A percentile compares a stretch with the other conserved stretches of the same genome.
phyloP scores from a whole-genome alignment of 2,329 filamentous ascomycete genomes.

The Stemphylium lycopersici region DNA sequence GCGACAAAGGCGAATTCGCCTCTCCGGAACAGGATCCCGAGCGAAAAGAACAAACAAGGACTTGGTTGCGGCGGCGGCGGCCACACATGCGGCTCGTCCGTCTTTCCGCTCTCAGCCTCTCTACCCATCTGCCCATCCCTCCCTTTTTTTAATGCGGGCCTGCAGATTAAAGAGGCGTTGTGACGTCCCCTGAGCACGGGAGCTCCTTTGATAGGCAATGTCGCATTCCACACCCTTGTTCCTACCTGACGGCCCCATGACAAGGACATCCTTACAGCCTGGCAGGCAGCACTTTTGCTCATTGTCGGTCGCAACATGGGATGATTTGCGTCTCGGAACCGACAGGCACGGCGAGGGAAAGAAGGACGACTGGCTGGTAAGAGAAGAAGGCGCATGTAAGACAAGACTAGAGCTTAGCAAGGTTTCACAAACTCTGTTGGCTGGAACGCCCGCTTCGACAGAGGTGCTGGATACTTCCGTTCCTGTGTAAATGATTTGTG shows the following conservation, averaged over 20 bases:
- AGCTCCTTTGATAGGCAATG: constrained; percentile 13
- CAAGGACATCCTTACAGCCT: constrained; percentile 17
- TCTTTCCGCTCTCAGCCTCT: constrained; percentile 27
- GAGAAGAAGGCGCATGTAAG: not conserved
- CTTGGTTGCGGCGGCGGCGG: constrained; percentile 12
- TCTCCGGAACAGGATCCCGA: too few species aligned
- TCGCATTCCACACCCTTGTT: not conserved
- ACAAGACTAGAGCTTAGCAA: not conserved
- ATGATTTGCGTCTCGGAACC: constrained; percentile 21
- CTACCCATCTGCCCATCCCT: constrained; percentile 12
- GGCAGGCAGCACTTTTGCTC: constrained; percentile 21
- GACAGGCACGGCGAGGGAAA: constrained; percentile 18
- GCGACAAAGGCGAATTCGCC: not conserved
- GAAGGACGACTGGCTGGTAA: constrained; percentile 3
- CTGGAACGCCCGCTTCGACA: constrained; percentile 4
- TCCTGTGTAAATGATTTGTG: not conserved
- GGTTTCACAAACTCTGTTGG: constrained; percentile 11
- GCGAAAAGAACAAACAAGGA: not conserved
- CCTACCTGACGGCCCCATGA: not conserved
- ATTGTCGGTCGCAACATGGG: constrained; percentile 6
- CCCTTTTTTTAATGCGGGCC: constrained; percentile 4
- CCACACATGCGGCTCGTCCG: constrained; percentile 28
- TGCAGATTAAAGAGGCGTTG: constrained; percentile 28
- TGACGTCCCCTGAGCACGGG: constrained; percentile 15
- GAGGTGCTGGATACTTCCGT: not conserved